These are phyloP conservation scores for Mycosphaerella sp. DNA, from an alignment of 2,329 filamentous ascomycete species.

Conservation along the genomic window DNA sequence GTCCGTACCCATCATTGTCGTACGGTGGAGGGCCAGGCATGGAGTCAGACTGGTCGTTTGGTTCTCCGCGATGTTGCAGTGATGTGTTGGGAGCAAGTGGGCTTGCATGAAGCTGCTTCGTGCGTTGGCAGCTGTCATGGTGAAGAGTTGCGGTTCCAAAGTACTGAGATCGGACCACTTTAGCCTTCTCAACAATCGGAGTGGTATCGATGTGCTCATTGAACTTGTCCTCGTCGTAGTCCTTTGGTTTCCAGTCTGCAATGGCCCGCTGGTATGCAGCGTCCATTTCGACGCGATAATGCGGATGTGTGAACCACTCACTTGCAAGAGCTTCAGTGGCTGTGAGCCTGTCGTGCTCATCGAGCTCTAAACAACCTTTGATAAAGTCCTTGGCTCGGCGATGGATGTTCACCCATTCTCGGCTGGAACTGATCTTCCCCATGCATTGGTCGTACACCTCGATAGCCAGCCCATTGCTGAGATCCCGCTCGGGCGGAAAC, in stretches of 20 bases:
- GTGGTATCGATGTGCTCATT: slow-evolving; percentile 20
- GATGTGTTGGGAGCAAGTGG: slow-evolving; percentile 1
- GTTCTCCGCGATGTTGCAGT: not conserved
- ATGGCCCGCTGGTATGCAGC: slow-evolving; percentile 47
- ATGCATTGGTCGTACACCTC: slow-evolving; percentile 39
- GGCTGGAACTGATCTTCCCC: not conserved
- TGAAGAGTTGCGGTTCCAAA: slow-evolving; percentile 3
- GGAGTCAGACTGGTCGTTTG: not conserved
- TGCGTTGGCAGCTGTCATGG: not conserved
- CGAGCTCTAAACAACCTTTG: slow-evolving; percentile 44
- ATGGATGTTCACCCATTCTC: slow-evolving; percentile 37
- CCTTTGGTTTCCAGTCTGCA: slow-evolving; percentile 44
- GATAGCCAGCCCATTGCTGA: slow-evolving; percentile 32
- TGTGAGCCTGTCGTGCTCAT: slow-evolving; percentile 48
- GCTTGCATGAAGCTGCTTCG: slow-evolving; percentile 1
- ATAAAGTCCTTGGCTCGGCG: slow-evolving; percentile 50
- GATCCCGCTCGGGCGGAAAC: slow-evolving; percentile 35
- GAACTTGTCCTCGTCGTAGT: slow-evolving; percentile 6
- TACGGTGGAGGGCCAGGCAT: not conserved
- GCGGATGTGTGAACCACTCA: slow-evolving; percentile 51
- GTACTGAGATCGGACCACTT: slow-evolving; percentile 11
- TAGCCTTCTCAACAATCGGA: slow-evolving; percentile 3
- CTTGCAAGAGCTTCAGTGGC: slow-evolving; percentile 50
- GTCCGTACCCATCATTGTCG: not conserved
- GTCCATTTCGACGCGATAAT: slow-evolving; percentile 44